These are phyloP conservation scores for Kwoniella shandongensis DNA, from an alignment of 768 basidiomycete species.

Conservation along the genomic window DNA sequence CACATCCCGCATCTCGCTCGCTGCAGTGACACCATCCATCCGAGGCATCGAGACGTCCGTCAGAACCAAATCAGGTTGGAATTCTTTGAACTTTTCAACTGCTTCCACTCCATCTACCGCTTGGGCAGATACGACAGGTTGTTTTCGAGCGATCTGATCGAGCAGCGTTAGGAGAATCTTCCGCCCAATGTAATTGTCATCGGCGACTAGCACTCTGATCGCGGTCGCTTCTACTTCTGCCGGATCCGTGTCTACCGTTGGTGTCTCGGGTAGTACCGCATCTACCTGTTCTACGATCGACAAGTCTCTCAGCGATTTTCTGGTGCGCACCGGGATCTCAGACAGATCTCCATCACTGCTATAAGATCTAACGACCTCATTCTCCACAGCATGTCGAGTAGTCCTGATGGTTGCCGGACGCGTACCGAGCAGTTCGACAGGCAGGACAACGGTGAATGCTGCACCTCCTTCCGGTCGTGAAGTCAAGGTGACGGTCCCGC, in stretches of 20 bases:
- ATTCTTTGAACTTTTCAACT: slow-evolving; percentile 24
- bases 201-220: slow-evolving; percentile 34
- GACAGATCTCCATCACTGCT: no score
- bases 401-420: background rate
- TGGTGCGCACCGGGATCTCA: no score
- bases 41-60: slow-evolving; percentile 48
- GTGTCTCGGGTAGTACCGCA: no score
- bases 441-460: slow-evolving; percentile 27
- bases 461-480: slow-evolving; percentile 23
- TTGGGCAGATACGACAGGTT: slow-evolving; percentile 10
- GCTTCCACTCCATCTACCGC: slow-evolving; percentile 36
- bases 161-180: slow-evolving; percentile 29
- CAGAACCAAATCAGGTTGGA: slow-evolving; percentile 33
- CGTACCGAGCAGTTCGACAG: slow-evolving; percentile 5
- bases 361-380: no score
- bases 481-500: slow-evolving; percentile 21
- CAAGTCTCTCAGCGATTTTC: no score
- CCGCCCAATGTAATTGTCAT: slow-evolving; percentile 38
- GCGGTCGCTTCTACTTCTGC: background rate
- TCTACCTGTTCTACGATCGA: no score
- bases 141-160: slow-evolving; percentile 12
- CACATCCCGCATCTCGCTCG: slow-evolving; percentile 31
- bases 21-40: slow-evolving; percentile 42
- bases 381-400: no score
- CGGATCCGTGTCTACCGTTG: no score